Percentiles rank a stretch among this genome's conserved stretches.
phyloP scores from a whole-genome alignment of 108 stramenopile species.

The Phaeodactylum tricornutum region DNA sequence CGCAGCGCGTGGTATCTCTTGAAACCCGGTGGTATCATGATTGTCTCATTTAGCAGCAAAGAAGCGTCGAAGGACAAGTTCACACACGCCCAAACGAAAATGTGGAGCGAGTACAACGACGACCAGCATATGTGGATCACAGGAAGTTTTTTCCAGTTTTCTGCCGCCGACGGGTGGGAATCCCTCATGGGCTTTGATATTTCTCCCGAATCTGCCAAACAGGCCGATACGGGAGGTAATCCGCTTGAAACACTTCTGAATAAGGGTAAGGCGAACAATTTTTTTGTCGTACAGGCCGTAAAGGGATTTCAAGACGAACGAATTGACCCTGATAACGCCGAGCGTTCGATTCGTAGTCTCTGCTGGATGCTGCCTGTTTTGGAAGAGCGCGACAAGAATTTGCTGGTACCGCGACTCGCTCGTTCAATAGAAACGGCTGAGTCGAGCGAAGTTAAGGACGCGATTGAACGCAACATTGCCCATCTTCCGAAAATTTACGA shows the following conservation, averaged over 20 bases:
- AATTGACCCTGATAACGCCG: constrained; percentile 53
- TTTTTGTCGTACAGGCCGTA: constrained; percentile 71
- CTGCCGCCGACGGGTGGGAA: constrained; percentile 82
- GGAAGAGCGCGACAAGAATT: constrained; percentile 76
- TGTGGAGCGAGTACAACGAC: constrained; percentile 88
- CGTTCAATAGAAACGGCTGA: constrained; percentile 25
- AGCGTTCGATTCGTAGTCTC: constrained; percentile 57
- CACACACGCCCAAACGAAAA: constrained; percentile 73
- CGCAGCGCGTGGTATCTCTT: constrained; percentile 63
- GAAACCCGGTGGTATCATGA: constrained; percentile 79
- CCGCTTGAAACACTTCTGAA: constrained; percentile 35
- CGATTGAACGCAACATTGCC: constrained; percentile 42
- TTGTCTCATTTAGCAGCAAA: constrained; percentile 63
- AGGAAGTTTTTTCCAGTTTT: constrained; percentile 88
- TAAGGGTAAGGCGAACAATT: constrained; percentile 32
- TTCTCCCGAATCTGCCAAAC: constrained; percentile 66
- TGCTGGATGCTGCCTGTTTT: constrained; percentile 77
- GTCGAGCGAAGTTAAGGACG: constrained; percentile 23
- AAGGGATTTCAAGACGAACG: constrained; percentile 48
- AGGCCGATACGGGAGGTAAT: constrained; percentile 21
- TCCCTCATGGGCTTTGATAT: constrained; percentile 74
- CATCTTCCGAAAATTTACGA: constrained; percentile 72
- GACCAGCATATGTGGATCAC: constrained; percentile 96
- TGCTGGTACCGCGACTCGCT: constrained; percentile 66
- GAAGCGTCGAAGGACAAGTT: constrained; percentile 51